Conservation (phyloP, 805 yeast species). For the Candida schatavii region DNA sequence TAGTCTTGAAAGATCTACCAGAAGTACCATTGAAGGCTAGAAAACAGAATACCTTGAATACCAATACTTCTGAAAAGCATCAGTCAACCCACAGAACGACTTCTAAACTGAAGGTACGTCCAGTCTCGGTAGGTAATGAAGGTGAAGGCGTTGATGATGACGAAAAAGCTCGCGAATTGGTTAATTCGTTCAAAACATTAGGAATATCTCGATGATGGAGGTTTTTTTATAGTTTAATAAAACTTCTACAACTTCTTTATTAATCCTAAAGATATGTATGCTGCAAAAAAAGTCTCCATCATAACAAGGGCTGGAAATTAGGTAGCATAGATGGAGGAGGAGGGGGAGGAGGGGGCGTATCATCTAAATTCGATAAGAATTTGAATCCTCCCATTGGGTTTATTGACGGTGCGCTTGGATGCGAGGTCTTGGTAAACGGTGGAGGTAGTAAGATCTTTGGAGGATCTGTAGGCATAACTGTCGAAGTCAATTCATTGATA, state of each 20-base stretch:
- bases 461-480: slow-evolving; percentile 22
- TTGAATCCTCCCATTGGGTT: slow-evolving; percentile 11
- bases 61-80: too few species aligned
- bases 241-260: background rate
- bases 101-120: background rate
- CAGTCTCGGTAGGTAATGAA: background rate
- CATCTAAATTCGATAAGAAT: slow-evolving; percentile 21
- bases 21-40: background rate
- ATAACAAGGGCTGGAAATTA: slow-evolving; percentile 30
- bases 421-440: slow-evolving; percentile 20
- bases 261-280: background rate
- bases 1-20: background rate
- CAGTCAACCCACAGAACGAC: background rate
- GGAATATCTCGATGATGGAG: slow-evolving; percentile 5
- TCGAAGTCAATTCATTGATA: slow-evolving; percentile 34
- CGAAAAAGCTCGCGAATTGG: slow-evolving; percentile 28
- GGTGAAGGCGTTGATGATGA: slow-evolving; percentile 19
- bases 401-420: slow-evolving; percentile 12
- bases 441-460: slow-evolving; percentile 34
- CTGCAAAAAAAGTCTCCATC: background rate
- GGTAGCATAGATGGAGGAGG: slow-evolving; percentile 27
- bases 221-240: background rate
- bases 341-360: slow-evolving; percentile 17
- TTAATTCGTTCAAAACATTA: slow-evolving; percentile 17
- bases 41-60: background rate